Conservation (phyloP, 2,329 filamentous ascomycete genomes). For the Plectosphaerella cucumerina region DNA sequence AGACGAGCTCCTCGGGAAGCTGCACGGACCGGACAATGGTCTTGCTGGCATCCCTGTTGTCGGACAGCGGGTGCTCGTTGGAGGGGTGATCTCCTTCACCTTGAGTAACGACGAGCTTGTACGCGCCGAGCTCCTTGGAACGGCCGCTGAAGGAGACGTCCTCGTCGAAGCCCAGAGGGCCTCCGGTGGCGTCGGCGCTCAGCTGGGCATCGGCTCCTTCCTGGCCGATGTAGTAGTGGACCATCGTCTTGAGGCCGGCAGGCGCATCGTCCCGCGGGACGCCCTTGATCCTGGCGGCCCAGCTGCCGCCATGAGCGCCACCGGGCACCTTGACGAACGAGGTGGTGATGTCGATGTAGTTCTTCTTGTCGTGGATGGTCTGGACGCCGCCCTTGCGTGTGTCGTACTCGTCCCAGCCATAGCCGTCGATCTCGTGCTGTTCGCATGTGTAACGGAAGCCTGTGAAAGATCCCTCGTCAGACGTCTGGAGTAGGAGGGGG, state of each 20-base stretch:
- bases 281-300: conserved; percentile 86
- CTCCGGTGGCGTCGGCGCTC: conserved; percentile 50
- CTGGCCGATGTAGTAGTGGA: conserved; percentile 78
- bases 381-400: conserved; percentile 81
- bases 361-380: conserved; percentile 84
- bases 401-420: conserved; percentile 98
- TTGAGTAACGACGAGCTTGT: conserved; percentile 71
- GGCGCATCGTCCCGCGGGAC: conserved; percentile 67
- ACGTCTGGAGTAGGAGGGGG: not conserved
- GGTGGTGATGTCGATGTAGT: conserved; percentile 85
- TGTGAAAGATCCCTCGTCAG: conserved; percentile 29
- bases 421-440: conserved; percentile 91
- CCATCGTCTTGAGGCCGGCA: conserved; percentile 64
- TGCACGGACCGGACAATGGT: conserved; percentile 72
- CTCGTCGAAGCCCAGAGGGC: conserved; percentile 43
- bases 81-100: conserved; percentile 59
- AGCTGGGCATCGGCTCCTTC: conserved; percentile 68
- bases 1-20: conserved; percentile 65
- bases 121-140: conserved; percentile 70
- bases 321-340: conserved; percentile 92
- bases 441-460: conserved; percentile 93
- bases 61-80: conserved; percentile 62
- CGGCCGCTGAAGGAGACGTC: conserved; percentile 69
- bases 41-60: conserved; percentile 67
- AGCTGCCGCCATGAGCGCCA: conserved; percentile 80